Evolutionary conservation across 768 basidiomycete genomes (phyloP), one percentile per base, ranked within the genome.

Genomic region (Pilatotrama ljubarskyi): DNA sequence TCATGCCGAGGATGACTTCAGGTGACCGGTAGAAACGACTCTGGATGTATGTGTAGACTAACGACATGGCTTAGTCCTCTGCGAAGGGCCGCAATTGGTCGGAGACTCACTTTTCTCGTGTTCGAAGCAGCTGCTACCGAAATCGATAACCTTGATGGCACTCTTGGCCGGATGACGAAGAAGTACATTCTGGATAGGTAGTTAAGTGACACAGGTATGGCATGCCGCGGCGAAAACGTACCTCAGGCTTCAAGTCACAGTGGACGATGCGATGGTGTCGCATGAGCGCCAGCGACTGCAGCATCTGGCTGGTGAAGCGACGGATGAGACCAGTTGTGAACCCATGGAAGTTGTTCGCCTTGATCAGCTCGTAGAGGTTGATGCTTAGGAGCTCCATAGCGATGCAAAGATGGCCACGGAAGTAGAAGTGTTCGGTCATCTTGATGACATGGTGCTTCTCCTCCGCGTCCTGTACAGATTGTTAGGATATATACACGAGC

Each of bases 11-110:
- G 56, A 99, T 99, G 66, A 99, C 96, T 76, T 99, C 97, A 3
- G 97, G 97, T 18, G 95, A 97, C n/a, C 97, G 93, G 77, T 99
- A 99, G 79, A 99, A 99, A 41, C 97, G 92, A 76, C 94, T 96
- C 74, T 98, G 97, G 64, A 99, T 98, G 71, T 99, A 99, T 1
- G 97, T 99, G 74, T 98, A 99, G 63, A 99, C 97, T 99, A 63
- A 4, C 24, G 42, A 44, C 59, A 42, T 47, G 1, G 6, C 38
- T 56, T 14, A 46, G 48, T 25, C 41, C 22, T 10, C 29, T 38
- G 44, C 35, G 57, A 40, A 13, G 2, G 10, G 7, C 18, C 6
- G 3, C 1, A 6, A 36, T 42, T 42, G 32, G 32, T 9, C 47
- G 37, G 38, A 40, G 7, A 76, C 89, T 61, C 69, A 96, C 95